Base-by-base conservation (phyloP, 2,329 filamentous ascomycete genomes). In the Cercospora sp. region DNA sequence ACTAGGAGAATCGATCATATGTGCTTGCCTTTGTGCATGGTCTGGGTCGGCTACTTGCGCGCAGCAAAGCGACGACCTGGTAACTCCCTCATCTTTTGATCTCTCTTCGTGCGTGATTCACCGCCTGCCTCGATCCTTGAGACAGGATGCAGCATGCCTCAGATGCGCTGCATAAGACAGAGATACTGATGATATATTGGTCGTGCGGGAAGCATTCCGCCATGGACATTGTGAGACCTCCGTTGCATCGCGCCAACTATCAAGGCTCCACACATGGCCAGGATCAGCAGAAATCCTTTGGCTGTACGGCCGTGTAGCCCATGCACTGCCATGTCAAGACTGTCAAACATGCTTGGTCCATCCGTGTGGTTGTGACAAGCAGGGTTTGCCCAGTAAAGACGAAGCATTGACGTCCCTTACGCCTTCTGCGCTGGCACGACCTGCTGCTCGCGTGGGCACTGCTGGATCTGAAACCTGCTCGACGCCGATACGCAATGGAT, bases 291-390 rank as follows among this genome's bases (percentile, higher is more conserved):
- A 6, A 13, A 18, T 9, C 12, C 21, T 40, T 30, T 53, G 43
- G n/a, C 32, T n/a, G 10, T 40, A 55, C 43, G 45, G 43, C 26
- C 43, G n/a, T 63, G 40, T 43, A 51, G 60, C 13, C 24, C 40
- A 26, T 62, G 60, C 60, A n/a, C 6, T 8, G 43, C 34, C 34
- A 10, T 57, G 51, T 62, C 65, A 51, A 49, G 59, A 58, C n/a
- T 34, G 26, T 18, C 65, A 43, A 26, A 49, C 65, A 60, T 63
- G 58, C 40, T 61, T 24, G 32, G 28, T 30, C 61, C 24, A 43
- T n/a, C 37, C 28, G 53, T 55, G 37, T 61, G 66, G 55, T 40
- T 57, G 21, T 63, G 61, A 67, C 37, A 67, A 60, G 66, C 66
- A 64, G 61, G 66, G 66, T 45, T 28, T 37, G 37, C 61, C 66